Percentiles rank a stretch among this genome's conserved stretches.
Evolutionary conservation across 257 asterid genomes (phyloP).

Genomic region (Solanum sitiens): DNA sequence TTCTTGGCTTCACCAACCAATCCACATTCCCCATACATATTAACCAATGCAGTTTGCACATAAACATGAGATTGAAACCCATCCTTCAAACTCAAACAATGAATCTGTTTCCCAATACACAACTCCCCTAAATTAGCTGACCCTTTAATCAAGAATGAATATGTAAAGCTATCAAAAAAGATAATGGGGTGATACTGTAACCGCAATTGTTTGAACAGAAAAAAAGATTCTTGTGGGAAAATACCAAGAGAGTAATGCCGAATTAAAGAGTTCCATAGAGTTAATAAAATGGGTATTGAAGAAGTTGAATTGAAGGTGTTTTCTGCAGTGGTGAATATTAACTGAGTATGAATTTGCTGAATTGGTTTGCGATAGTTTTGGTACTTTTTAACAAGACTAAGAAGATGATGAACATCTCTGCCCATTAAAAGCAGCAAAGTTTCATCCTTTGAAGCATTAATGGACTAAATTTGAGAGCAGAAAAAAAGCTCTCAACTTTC

Average conservation of each 20-base stretch:
- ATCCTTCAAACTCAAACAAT: constrained; percentile 25
- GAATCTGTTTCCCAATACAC: constrained; percentile 33
- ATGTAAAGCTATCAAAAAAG: constrained; percentile 53
- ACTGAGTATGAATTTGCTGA: constrained; percentile 15
- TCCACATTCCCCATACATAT: constrained; percentile 50
- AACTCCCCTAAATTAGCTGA: constrained; percentile 15
- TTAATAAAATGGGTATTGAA: constrained; percentile 8
- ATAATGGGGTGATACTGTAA: neutral
- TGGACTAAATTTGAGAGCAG: neutral
- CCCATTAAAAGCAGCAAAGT: neutral
- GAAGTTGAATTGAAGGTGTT: neutral
- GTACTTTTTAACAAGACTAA: constrained; percentile 2
- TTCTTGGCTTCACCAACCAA: constrained; percentile 26
- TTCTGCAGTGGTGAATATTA: constrained; percentile 10
- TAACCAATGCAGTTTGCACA: constrained; percentile 60
- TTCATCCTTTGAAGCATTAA: neutral
- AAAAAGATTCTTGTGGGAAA: constrained; percentile 40
- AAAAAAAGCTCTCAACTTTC: neutral
- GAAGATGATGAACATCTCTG: neutral
- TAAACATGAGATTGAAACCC: constrained; percentile 44
- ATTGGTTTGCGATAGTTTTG: constrained; percentile 1
- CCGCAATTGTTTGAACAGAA: constrained; percentile 32
- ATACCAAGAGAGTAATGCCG: constrained; percentile 48
- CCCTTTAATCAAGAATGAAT: constrained; percentile 54
- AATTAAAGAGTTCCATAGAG: constrained; percentile 50